Conservation (phyloP, 2,329 filamentous ascomycete species). For the Colletotrichum sp. region DNA sequence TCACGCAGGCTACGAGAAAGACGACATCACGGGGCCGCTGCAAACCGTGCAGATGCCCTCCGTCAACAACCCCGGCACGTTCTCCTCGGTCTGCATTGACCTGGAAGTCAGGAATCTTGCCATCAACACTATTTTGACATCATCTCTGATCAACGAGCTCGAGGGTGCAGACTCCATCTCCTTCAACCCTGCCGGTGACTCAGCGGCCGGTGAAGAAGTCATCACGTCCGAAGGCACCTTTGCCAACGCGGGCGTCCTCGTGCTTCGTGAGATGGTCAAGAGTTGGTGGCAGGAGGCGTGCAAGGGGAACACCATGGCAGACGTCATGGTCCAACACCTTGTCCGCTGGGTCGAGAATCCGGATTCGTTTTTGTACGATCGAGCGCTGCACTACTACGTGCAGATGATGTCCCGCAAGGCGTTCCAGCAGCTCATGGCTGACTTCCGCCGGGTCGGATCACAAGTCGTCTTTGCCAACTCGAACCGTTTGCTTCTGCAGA, state of each 20-base stretch:
- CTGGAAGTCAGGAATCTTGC: conserved; percentile 91
- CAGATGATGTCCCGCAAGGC: conserved; percentile 99
- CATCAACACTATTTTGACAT: conserved; percentile 97
- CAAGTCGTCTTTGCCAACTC: conserved; percentile 95
- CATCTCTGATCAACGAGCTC: conserved; percentile 93
- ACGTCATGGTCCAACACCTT: conserved; percentile 95
- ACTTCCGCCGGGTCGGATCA: conserved; percentile 93
- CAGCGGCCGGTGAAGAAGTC: conserved; percentile 64
- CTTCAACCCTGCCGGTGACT: conserved; percentile 76
- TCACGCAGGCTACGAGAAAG: conserved; percentile 93
- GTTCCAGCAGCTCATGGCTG: conserved; percentile 94
- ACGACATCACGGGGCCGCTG: conserved; percentile 82
- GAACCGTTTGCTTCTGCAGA: conserved; percentile 89
- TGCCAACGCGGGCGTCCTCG: conserved; percentile 86
- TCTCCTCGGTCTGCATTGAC: conserved; percentile 95
- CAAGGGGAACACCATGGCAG: conserved; percentile 89
- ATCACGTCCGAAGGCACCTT: conserved; percentile 66
- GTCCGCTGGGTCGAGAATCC: conserved; percentile 97
- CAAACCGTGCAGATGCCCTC: conserved; percentile 91
- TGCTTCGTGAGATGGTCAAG: conserved; percentile 97
- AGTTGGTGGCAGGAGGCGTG: conserved; percentile 97
- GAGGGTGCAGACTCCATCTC: conserved; percentile 88
- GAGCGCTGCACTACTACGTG: conserved; percentile 93
- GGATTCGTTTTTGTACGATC: conserved; percentile 93
- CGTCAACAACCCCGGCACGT: conserved; percentile 91